These are phyloP conservation scores for Dillenia turbinata DNA, from an alignment of 164 flowering plant genomes.

Conservation along the genomic window DNA sequence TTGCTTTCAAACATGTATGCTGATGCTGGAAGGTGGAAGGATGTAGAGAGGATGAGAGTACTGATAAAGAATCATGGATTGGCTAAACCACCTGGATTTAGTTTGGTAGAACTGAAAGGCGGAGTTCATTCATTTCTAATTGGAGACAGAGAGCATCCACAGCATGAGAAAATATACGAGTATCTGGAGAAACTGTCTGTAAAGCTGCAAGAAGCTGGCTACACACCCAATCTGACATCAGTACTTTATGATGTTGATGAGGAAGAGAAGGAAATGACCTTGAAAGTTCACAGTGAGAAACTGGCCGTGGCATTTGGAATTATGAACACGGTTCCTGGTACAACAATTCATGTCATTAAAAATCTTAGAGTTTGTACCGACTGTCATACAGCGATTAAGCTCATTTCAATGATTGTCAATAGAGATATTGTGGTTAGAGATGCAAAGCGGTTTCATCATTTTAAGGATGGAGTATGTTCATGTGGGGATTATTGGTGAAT, in stretches of 20 bases:
- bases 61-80: conserved; percentile 51
- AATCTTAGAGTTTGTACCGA: conserved; percentile 73
- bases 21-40: conserved; percentile 82
- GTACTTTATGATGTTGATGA: conserved; percentile 73
- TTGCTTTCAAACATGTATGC: conserved; percentile 82
- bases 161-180: conserved; percentile 48
- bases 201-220: conserved; percentile 64
- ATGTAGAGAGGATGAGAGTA: conserved; percentile 61
- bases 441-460: too few relatives aligned
- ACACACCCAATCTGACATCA: conserved; percentile 51
- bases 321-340: conserved; percentile 60
- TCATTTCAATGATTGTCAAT: conserved; percentile 46
- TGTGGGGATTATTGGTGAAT: too few relatives aligned
- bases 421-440: too few relatives aligned
- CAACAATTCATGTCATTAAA: conserved; percentile 58
- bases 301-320: conserved; percentile 79
- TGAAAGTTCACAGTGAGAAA: conserved; percentile 77
- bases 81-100: conserved; percentile 76
- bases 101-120: conserved; percentile 70
- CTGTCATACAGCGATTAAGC: conserved; percentile 64
- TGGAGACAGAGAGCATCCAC: conserved; percentile 77
- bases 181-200: conserved; percentile 41
- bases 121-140: conserved; percentile 73
- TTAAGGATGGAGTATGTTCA: too few relatives aligned
- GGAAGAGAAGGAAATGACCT: conserved; percentile 66